These are phyloP conservation scores for Parmales sp. DNA, from an alignment of 108 stramenopile genomes.

Conservation along the genomic window DNA sequence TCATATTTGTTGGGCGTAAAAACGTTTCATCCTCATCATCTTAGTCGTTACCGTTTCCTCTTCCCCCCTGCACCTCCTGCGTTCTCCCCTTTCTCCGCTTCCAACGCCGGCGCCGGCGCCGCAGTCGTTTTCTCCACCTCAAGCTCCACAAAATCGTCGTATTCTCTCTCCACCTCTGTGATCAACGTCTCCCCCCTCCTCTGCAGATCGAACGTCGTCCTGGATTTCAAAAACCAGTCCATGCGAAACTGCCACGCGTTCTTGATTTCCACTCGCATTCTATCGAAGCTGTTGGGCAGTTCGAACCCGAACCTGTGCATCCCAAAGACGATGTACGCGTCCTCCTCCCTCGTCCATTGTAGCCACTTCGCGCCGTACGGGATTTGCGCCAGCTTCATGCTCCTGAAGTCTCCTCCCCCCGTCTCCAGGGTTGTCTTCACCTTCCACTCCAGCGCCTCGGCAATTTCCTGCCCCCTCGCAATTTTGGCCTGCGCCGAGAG, in stretches of 20 bases:
- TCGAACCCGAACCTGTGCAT: constrained; percentile 94
- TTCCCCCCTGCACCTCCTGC: too few species aligned
- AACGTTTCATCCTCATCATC: too few species aligned
- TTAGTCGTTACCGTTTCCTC: too few species aligned
- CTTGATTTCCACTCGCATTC: constrained; percentile 84
- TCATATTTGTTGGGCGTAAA: too few species aligned
- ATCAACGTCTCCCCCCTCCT: too few species aligned
- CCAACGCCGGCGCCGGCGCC: too few species aligned
- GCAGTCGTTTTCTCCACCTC: too few species aligned
- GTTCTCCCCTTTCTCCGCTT: too few species aligned
- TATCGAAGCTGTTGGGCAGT: constrained; percentile 63
- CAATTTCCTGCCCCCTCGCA: not conserved
- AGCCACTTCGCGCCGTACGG: constrained; percentile 59
- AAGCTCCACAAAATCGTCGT: too few species aligned
- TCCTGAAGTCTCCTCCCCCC: constrained; percentile 38
- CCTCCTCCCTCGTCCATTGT: constrained; percentile 85
- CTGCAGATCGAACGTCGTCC: not conserved
- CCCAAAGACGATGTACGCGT: constrained; percentile 87
- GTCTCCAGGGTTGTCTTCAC: constrained; percentile 52
- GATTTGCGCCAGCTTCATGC: constrained; percentile 59
- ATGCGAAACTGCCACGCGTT: constrained; percentile 92
- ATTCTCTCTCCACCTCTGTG: too few species aligned
- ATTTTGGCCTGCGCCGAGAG: not conserved
- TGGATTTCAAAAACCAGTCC: constrained; percentile 95
- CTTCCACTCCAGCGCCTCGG: not conserved